Evolutionary conservation across 495 filamentous ascomycete genomes (phyloP).

Genomic region (Platismatia glauca): DNA sequence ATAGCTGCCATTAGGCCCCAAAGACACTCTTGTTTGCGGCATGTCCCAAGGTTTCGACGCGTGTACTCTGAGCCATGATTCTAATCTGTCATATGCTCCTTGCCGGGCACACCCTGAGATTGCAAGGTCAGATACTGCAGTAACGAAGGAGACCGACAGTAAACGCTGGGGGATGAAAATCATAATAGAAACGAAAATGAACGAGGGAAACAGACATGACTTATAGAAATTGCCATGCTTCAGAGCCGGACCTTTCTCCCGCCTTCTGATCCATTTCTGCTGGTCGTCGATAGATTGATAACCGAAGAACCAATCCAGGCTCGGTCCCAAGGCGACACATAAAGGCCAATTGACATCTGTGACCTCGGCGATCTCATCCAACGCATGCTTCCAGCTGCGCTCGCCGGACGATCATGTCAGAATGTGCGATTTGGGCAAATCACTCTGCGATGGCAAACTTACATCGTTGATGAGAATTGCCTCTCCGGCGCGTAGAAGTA

Average conservation of each 20-base stretch:
- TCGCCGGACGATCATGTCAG: not conserved
- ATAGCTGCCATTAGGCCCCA: not conserved
- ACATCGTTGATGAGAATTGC: too few species aligned
- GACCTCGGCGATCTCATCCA: not conserved
- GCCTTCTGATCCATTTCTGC: conserved; percentile 1
- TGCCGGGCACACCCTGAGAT: not conserved
- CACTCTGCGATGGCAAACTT: not conserved
- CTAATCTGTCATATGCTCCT: not conserved
- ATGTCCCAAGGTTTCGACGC: not conserved
- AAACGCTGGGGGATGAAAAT: not conserved
- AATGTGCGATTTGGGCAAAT: not conserved
- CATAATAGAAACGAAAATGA: not conserved
- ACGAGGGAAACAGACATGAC: not conserved
- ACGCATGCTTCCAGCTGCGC: not conserved
- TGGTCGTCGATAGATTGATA: not conserved
- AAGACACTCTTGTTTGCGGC: not conserved
- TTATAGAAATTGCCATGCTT: not conserved
- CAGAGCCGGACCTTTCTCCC: not conserved
- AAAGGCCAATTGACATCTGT: conserved; percentile 1
- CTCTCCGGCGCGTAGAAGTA: too few species aligned
- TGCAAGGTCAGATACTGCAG: not conserved
- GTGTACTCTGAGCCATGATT: not conserved
- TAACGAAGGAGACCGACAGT: not conserved
- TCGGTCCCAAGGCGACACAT: not conserved
- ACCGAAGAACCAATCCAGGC: conserved; percentile 6